A percentile compares a stretch with the other conserved stretches of the same genome.
Conservation (phyloP, 192 early-diverging fungal genomes). For the Oehlia diaphana region DNA sequence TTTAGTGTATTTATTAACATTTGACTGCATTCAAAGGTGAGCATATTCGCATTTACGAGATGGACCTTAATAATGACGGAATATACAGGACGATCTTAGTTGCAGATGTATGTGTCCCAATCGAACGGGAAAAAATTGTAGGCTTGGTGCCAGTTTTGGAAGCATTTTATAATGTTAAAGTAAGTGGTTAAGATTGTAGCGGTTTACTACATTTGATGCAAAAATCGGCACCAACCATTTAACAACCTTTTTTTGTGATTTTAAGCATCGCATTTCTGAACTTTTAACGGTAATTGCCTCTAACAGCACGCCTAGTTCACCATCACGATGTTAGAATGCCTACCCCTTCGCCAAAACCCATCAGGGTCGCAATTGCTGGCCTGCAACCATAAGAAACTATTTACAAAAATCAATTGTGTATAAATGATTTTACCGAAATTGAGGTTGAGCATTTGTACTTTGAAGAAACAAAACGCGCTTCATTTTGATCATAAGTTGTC, state of each 20-base stretch:
- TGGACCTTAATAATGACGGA: no score
- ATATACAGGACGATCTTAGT: slow-evolving; percentile 25
- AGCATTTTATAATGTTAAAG: slow-evolving; percentile 6
- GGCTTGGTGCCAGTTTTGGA: slow-evolving; percentile 7
- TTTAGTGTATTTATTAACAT: no score
- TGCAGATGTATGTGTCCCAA: slow-evolving; percentile 20
- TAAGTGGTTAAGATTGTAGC: not conserved
- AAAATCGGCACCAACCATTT: slow-evolving; percentile 17
- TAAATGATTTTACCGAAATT: no score
- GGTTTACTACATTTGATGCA: not conserved
- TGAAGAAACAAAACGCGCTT: no score
- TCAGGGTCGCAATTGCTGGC: not conserved
- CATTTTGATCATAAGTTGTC: no score
- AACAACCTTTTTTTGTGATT: slow-evolving; percentile 17
- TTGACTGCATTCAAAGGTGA: no score
- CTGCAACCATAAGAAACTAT: no score
- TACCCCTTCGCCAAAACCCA: not conserved
- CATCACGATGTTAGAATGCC: no score
- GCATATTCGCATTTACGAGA: slow-evolving; percentile 7
- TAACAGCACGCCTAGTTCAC: no score
- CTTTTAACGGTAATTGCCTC: slow-evolving; percentile 18
- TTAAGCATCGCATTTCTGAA: slow-evolving; percentile 12
- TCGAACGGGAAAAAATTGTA: slow-evolving; percentile 7
- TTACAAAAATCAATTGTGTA: no score
- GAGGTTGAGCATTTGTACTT: no score